Percentiles rank a stretch among this genome's conserved stretches.
These are phyloP conservation scores for Acidiella bohemica DNA, from an alignment of 495 filamentous ascomycete species.

Conservation along the genomic window DNA sequence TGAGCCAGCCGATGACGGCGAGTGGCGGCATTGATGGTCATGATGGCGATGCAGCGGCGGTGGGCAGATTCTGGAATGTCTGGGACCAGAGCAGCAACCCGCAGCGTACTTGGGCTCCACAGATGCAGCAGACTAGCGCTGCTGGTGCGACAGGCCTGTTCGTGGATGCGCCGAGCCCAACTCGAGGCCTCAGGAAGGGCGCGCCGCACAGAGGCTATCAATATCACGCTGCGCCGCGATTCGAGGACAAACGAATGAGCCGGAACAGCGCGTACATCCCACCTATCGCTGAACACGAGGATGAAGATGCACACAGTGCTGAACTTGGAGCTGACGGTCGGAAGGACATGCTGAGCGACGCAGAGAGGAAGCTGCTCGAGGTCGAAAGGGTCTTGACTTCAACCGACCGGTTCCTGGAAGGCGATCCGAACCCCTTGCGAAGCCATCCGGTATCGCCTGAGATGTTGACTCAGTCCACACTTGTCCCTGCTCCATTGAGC, in stretches of 20 bases:
- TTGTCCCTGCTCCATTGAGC: no score
- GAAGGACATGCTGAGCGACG: slow-evolving; percentile 5
- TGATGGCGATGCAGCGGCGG: slow-evolving; percentile 9
- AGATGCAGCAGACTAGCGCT: slow-evolving; percentile 34
- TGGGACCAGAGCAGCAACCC: slow-evolving; percentile 8
- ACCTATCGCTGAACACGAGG: slow-evolving; percentile 58
- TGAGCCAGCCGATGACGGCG: background rate
- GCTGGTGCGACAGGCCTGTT: slow-evolving; percentile 36
- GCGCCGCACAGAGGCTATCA: slow-evolving; percentile 29
- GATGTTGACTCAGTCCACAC: background rate
- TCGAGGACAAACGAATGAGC: slow-evolving; percentile 35
- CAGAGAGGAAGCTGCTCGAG: slow-evolving; percentile 20
- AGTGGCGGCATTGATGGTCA: slow-evolving; percentile 10
- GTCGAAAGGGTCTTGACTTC: slow-evolving; percentile 24
- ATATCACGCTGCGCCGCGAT: slow-evolving; percentile 33
- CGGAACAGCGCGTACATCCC: slow-evolving; percentile 42
- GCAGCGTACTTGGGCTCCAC: background rate
- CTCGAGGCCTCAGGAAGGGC: slow-evolving; percentile 36
- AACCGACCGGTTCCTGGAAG: slow-evolving; percentile 21
- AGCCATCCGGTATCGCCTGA: slow-evolving; percentile 20
- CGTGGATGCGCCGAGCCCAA: slow-evolving; percentile 42
- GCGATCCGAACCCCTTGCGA: slow-evolving; percentile 24
- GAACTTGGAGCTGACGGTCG: background rate
- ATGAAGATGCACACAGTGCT: slow-evolving; percentile 42
- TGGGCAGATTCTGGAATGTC: slow-evolving; percentile 16